A percentile compares a stretch with the other conserved stretches of the same genome.
These are phyloP conservation scores for Phytophthora multivora DNA, from an alignment of 352 stramenopile species.

Conservation along the genomic window DNA sequence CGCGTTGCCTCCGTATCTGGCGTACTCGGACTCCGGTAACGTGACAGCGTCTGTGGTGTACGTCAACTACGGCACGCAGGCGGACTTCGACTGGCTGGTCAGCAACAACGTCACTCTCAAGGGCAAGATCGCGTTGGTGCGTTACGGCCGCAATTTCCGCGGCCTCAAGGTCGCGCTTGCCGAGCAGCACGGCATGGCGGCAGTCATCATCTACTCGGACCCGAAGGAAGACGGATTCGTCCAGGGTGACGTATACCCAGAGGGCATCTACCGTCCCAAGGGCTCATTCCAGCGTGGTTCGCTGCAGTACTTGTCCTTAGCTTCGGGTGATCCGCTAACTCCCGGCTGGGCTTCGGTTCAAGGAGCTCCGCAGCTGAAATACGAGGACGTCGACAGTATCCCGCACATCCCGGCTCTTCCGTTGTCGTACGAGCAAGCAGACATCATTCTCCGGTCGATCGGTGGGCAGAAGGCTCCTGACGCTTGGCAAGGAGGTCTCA, in stretches of 20 bases:
- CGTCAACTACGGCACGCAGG: slow-evolving; percentile 46
- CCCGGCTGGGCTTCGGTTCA: slow-evolving; percentile 39
- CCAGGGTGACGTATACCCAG: slow-evolving; percentile 57
- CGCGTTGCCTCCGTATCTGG: slow-evolving; percentile 57
- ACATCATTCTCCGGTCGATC: slow-evolving; percentile 58
- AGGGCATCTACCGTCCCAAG: slow-evolving; percentile 60
- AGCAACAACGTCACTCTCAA: slow-evolving; percentile 50
- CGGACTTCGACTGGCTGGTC: slow-evolving; percentile 72
- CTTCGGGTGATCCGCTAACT: slow-evolving; percentile 59
- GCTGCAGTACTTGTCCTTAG: slow-evolving; percentile 64
- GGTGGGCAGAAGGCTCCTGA: slow-evolving; percentile 46
- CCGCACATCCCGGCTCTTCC: slow-evolving; percentile 44
- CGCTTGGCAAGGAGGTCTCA: slow-evolving; percentile 55
- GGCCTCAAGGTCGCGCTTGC: slow-evolving; percentile 71
- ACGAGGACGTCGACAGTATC: slow-evolving; percentile 49
- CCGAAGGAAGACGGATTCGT: slow-evolving; percentile 71
- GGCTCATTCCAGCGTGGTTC: slow-evolving; percentile 72
- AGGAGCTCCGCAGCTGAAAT: slow-evolving; percentile 30
- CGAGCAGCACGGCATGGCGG: slow-evolving; percentile 51
- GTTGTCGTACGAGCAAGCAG: slow-evolving; percentile 65
- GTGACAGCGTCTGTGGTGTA: slow-evolving; percentile 51
- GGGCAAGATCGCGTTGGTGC: slow-evolving; percentile 64
- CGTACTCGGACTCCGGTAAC: slow-evolving; percentile 40
- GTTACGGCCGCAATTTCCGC: slow-evolving; percentile 62
- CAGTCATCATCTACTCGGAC: slow-evolving; percentile 77